Base-by-base conservation (phyloP, 2,329 filamentous ascomycete genomes). In the Phyllosticta citriasiana region DNA sequence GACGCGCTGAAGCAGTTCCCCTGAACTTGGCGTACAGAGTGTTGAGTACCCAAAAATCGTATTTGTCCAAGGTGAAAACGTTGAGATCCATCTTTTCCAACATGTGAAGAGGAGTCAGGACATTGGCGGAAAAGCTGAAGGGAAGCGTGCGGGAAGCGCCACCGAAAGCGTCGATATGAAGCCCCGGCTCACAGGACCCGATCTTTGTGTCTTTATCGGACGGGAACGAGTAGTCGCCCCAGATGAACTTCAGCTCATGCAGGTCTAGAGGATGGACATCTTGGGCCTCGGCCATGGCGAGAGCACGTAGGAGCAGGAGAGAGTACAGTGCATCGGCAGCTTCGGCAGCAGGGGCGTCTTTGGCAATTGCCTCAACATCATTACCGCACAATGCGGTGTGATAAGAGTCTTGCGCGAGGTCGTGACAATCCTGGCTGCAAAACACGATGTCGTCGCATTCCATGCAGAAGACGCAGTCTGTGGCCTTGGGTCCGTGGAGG, bases 21-120 rank as follows among this genome's bases (percentile, higher is more conserved):
- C 94, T 84, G 73, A 97, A 96, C 72, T 97, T 97, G 65, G 89
- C 85, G 72, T 93, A 96, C 4, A 97, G 80, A 0, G 91, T 96
- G 74, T 97, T 96, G 69, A 96, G 82, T 16, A 97, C 82, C 89
- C 89, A 94, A 6, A 88, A 75, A 67, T 92, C 88, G 71, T 88
- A 86, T 25, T 78, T 74, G 51, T 52, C 30, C 7, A 52, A 33
- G 5, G 51, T 8, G 71, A 87, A 93, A 58, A 91, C 85, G 70
- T 93, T 87, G 61, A 93, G 79, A 66, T 91, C 88, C 87, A 94
- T 91, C 74, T 90, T 91, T 72, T 92, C 88, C 16, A 94, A 80
- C 33, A 93, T 80, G 69, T 92, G 88, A 5, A 93, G 80, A 0
- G 89, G 89, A 2, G 82, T 83, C 61, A 88, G 82, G 63, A 94